phyloP scores from a whole-genome alignment of 495 filamentous ascomycete species.

The Lepidopterella palustris region DNA sequence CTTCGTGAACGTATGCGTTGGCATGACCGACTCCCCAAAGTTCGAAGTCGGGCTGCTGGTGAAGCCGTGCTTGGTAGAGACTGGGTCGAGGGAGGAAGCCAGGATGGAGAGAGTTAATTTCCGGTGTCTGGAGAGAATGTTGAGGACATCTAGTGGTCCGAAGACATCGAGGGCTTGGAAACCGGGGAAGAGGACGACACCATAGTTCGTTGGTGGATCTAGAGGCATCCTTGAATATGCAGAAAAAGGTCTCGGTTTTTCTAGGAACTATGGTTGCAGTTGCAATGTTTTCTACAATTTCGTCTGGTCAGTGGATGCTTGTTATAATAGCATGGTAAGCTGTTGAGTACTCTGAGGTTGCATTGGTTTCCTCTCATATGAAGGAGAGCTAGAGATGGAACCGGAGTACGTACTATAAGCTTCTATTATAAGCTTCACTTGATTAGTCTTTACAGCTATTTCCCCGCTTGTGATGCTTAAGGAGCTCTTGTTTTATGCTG shows the following conservation, averaged over 20 bases:
- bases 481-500: too few relatives aligned
- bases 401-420: too few relatives aligned
- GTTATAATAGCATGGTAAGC: too few relatives aligned
- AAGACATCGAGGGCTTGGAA: constrained; percentile 26
- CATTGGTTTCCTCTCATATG: too few relatives aligned
- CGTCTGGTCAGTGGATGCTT: too few relatives aligned
- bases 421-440: too few relatives aligned
- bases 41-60: constrained; percentile 21
- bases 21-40: constrained; percentile 45
- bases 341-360: too few relatives aligned
- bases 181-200: constrained; percentile 16
- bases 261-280: neutral
- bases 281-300: too few relatives aligned
- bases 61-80: constrained; percentile 37
- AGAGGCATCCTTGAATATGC: neutral
- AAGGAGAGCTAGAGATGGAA: too few relatives aligned
- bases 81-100: constrained; percentile 47
- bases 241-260: neutral
- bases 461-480: too few relatives aligned
- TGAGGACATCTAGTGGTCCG: constrained; percentile 31
- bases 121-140: constrained; percentile 42
- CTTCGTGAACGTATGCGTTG: constrained; percentile 55
- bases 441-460: too few relatives aligned
- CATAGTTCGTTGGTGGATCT: constrained; percentile 14
- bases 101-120: constrained; percentile 45